Conservation (phyloP, 345 rosid genomes). For the Camelina sativa region DNA sequence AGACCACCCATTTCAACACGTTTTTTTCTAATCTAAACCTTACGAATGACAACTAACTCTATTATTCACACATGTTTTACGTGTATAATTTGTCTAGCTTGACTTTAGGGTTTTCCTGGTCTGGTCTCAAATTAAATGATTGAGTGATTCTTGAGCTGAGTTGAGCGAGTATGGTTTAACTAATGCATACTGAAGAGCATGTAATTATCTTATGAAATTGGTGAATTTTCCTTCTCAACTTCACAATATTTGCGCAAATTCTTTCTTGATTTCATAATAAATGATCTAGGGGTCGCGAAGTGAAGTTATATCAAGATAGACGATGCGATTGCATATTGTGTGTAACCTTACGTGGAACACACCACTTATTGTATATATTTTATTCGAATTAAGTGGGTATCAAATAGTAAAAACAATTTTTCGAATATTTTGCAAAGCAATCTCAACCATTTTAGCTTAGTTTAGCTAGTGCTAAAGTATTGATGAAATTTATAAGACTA, state of each 20-base stretch:
- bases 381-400: constrained; percentile 12
- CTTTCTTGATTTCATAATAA: neutral
- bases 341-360: constrained; percentile 18
- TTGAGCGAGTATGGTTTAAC: neutral
- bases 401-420: neutral
- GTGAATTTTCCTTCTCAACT: neutral
- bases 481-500: neutral
- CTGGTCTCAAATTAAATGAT: neutral
- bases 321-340: neutral
- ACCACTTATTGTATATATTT: neutral
- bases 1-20: constrained; percentile 33
- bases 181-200: too few relatives aligned
- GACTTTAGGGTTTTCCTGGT: constrained; percentile 7
- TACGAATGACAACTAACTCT: neutral
- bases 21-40: neutral
- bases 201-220: too few relatives aligned
- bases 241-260: neutral
- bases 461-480: constrained; percentile 2
- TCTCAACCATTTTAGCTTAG: neutral
- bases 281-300: neutral
- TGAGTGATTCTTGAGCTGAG: neutral
- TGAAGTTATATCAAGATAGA: neutral
- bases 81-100: neutral
- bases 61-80: neutral
- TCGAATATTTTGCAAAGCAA: neutral